Conservation (phyloP, 768 basidiomycete species). For the Exidia glandulosa region DNA sequence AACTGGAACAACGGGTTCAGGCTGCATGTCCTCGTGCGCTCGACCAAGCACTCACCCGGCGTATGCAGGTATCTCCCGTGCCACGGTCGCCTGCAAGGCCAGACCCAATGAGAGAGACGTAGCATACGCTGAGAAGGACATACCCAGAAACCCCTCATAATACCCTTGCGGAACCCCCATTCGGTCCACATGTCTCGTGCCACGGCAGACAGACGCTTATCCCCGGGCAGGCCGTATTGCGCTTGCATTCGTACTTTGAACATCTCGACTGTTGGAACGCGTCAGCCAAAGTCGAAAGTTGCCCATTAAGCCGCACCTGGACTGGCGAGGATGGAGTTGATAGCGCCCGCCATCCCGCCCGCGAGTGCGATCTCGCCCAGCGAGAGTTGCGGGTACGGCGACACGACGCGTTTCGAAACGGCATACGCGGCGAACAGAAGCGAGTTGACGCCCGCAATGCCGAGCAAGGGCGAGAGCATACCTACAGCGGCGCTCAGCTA, state of each 20-base stretch:
- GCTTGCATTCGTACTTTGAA: constrained; percentile 98
- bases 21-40: neutral
- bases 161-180: constrained; percentile 76
- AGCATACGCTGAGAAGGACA: constrained; percentile 8
- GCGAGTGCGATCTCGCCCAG: constrained; percentile 73
- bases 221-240: constrained; percentile 72
- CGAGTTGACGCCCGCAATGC: constrained; percentile 93
- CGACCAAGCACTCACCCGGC: constrained; percentile 52
- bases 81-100: constrained; percentile 64
- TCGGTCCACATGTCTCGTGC: constrained; percentile 74
- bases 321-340: constrained; percentile 81
- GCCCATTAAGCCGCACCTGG: constrained; percentile 44
- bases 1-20: constrained; percentile 29
- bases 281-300: neutral
- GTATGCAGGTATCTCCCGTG: constrained; percentile 92
- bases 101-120: neutral
- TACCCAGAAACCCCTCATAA: constrained; percentile 98
- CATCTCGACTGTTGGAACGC: constrained; percentile 65
- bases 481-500: constrained; percentile 38
- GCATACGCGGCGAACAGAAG: constrained; percentile 88
- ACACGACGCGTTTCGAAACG: constrained; percentile 69
- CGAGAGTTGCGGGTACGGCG: constrained; percentile 78
- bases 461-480: constrained; percentile 83
- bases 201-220: constrained; percentile 65
- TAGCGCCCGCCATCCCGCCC: constrained; percentile 87